Conservation (phyloP, 768 basidiomycete species). For the Phanerochaete sordida region DNA sequence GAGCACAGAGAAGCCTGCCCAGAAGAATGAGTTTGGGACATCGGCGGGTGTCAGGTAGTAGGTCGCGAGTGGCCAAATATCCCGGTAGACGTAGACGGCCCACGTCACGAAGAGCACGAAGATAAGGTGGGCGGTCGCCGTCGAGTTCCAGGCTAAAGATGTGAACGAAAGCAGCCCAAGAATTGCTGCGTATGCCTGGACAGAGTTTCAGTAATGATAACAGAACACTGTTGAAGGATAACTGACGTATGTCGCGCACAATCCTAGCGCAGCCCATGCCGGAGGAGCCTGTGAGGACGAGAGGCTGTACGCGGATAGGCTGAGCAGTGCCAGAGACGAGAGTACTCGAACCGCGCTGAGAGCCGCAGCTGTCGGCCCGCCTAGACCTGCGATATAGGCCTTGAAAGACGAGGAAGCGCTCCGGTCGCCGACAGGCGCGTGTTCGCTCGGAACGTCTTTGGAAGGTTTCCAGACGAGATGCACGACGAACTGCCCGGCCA, state of each 20-base stretch:
- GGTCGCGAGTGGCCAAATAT: constrained; percentile 57
- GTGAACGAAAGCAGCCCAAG: not conserved
- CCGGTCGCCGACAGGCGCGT: too few relatives aligned
- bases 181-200: not conserved
- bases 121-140: not conserved
- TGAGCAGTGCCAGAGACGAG: not conserved
- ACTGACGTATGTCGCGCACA: constrained; percentile 8
- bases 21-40: constrained; percentile 43
- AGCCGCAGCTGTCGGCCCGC: not conserved
- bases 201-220: not conserved
- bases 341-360: not conserved
- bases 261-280: not conserved
- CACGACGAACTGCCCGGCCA: too few relatives aligned
- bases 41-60: constrained; percentile 49
- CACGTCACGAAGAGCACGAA: constrained; percentile 22
- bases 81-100: constrained; percentile 51
- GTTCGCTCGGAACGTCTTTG: too few relatives aligned
- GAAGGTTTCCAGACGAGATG: not conserved
- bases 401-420: not conserved
- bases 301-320: not conserved
- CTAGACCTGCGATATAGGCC: not conserved
- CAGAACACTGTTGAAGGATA: not conserved
- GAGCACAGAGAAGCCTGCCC: constrained; percentile 50
- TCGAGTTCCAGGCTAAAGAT: not conserved
- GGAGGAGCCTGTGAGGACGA: not conserved